phyloP scores from a whole-genome alignment of 1,284 basidiomycete species.

The Sporisorium reilianum region DNA sequence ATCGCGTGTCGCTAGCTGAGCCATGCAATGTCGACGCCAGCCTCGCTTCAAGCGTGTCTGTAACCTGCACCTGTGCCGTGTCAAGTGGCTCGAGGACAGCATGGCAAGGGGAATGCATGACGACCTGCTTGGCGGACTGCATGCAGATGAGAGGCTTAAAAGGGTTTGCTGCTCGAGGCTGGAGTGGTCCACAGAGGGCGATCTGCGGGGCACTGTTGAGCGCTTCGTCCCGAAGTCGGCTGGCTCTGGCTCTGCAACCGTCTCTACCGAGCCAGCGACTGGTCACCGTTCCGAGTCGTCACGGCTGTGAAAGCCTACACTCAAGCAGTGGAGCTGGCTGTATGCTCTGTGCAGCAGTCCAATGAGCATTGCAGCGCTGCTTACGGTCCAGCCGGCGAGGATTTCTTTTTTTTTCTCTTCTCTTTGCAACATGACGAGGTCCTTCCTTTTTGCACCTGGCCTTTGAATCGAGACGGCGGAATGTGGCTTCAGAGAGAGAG shows the following conservation, averaged over 20 bases:
- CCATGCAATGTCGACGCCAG: slow-evolving; percentile 19
- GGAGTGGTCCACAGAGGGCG: background rate
- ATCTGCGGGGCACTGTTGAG: background rate
- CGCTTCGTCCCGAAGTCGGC: background rate
- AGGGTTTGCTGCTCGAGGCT: background rate
- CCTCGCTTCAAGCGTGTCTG: slow-evolving; percentile 12
- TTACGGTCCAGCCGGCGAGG: too few relatives aligned
- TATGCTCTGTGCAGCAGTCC: slow-evolving; percentile 10
- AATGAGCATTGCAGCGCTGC: background rate
- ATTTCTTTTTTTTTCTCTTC: background rate
- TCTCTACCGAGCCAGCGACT: background rate
- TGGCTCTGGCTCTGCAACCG: background rate
- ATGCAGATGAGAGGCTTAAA: background rate
- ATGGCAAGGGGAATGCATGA: background rate
- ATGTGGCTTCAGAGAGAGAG: background rate
- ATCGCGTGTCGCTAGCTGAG: background rate
- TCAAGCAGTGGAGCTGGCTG: too few relatives aligned
- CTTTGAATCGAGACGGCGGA: background rate
- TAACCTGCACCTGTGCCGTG: slow-evolving; percentile 23
- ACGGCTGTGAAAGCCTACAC: background rate
- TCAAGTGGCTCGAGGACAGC: slow-evolving; percentile 1
- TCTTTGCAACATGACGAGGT: too few relatives aligned
- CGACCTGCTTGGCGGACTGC: background rate
- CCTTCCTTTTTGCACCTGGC: background rate
- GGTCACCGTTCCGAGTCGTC: background rate